Percentiles rank a stretch among this genome's conserved stretches.
Evolutionary conservation across 2,329 filamentous ascomycete genomes (phyloP).

Genomic region (Kalmusia sp.): DNA sequence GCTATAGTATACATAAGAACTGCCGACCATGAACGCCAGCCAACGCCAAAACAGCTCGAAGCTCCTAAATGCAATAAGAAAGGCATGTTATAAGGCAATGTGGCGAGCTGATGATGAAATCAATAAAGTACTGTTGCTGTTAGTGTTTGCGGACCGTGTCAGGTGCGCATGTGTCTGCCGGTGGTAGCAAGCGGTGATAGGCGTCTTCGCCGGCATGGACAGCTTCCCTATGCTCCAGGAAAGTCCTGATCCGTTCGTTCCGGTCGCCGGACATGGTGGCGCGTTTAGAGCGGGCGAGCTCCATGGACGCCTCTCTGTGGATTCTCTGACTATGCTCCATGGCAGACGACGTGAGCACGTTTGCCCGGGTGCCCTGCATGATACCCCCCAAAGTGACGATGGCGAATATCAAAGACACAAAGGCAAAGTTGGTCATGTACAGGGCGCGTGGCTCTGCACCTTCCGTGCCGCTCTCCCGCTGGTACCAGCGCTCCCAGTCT

Average conservation of each 20-base stretch:
- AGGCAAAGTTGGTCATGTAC: constrained; percentile 80
- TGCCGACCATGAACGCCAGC: constrained; percentile 23
- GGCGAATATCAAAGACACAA: constrained; percentile 74
- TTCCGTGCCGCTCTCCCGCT: constrained; percentile 33
- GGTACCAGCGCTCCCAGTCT: constrained; percentile 78
- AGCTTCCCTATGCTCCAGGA: constrained; percentile 65
- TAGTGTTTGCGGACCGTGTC: constrained; percentile 46
- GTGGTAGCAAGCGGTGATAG: constrained; percentile 54
- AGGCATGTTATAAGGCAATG: constrained; percentile 2
- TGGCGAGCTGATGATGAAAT: constrained; percentile 8
- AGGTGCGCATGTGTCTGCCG: constrained; percentile 55
- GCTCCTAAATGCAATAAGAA: constrained; percentile 6
- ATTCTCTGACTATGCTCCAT: constrained; percentile 71
- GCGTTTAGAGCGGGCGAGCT: constrained; percentile 63
- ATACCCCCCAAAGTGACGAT: constrained; percentile 74
- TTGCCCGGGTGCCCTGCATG: constrained; percentile 74
- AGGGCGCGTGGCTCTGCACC: constrained; percentile 56
- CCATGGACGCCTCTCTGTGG: constrained; percentile 70
- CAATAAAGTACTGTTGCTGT: constrained; percentile 5
- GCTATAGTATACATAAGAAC: constrained; percentile 29
- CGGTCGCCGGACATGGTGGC: constrained; percentile 57
- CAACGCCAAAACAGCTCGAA: neutral
- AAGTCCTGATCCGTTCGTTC: constrained; percentile 72
- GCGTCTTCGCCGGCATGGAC: constrained; percentile 52
- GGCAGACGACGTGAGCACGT: constrained; percentile 65